Base-by-base conservation (phyloP, 257 asterid genomes). In the Fraxinus cuspidata region DNA sequence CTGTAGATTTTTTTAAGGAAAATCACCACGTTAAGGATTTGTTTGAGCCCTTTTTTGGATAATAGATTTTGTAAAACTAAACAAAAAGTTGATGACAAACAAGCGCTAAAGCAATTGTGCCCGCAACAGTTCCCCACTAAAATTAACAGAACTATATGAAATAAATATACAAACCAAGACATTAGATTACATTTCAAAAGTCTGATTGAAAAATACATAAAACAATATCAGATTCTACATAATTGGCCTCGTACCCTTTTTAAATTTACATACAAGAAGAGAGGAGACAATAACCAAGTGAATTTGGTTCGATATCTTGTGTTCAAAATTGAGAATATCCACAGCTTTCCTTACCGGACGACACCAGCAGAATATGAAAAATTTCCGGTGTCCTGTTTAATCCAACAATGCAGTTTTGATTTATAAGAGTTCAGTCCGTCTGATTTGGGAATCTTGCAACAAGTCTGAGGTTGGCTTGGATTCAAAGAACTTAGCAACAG, bases 401-500 rank as follows among this genome's bases (percentile, higher is more conserved):
- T 28, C 12, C n/a, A 70, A 40, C 9, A 60, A 28, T 56, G 74
- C 69, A 1, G 73, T 27, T 47, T 53, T 18, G 34, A 37, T 28
- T 25, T 74, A 32, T 18, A 21, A 0, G 38, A 2, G 8, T 31
- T 27, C 12, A 15, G 44, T 28, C 40, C 64, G 44, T 27, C 49
- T 27, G 49, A 47, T 23, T 77, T 28, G 69, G 23, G 70, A 27
- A 35, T 56, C 70, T 34, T 31, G 56, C 66, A 81, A 87, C 7
- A 80, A 34, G 44, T 80, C 79, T n/a, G 76, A 67, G 60, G 63
- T 25, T 16, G 87, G 86, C 31, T 78, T 78, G 64, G 92, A 78
- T 42, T 87, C 88, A 18, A 94, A 92, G 91, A 92, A 92, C 84
- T 88, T 82, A 71, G 98, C 86, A 11, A 92, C 96, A 1, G 97